These are phyloP conservation scores for Penicillium sp. DNA, from an alignment of 2,329 filamentous ascomycete genomes.

Conservation along the genomic window DNA sequence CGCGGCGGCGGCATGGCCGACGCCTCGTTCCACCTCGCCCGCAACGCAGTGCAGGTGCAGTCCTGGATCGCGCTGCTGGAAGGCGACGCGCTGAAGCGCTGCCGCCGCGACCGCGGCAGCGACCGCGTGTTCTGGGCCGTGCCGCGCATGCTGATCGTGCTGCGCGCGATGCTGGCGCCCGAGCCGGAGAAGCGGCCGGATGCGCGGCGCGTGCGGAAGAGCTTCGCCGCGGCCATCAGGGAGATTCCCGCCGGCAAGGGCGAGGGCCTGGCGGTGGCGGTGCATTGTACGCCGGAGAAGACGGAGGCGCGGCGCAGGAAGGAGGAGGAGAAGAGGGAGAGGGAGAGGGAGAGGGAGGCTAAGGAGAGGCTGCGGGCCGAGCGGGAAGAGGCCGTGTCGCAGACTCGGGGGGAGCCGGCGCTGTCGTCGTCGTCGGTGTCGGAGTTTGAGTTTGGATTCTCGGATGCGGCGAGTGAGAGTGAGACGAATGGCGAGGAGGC, in stretches of 20 bases:
- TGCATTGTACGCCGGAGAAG: slow-evolving; percentile 17
- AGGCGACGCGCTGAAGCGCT: slow-evolving; percentile 45
- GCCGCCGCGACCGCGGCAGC: slow-evolving; percentile 26
- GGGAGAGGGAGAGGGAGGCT: slow-evolving; percentile 1
- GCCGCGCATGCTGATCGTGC: slow-evolving; percentile 37
- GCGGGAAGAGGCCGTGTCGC: too few relatives aligned
- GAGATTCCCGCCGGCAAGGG: slow-evolving; percentile 5
- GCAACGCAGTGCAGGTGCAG: slow-evolving; percentile 54
- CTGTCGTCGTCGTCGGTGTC: slow-evolving; percentile 15
- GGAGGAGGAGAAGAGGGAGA: slow-evolving; percentile 1
- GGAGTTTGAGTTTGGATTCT: slow-evolving; percentile 26
- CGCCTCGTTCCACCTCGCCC: slow-evolving; percentile 55
- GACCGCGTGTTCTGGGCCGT: slow-evolving; percentile 40
- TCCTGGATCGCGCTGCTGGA: slow-evolving; percentile 55
- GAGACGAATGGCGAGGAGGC: slow-evolving; percentile 9
- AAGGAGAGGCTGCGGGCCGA: neutral
- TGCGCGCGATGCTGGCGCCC: slow-evolving; percentile 38
- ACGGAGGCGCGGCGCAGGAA: neutral
- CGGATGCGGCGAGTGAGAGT: slow-evolving; percentile 16
- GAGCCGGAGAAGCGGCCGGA: slow-evolving; percentile 33
- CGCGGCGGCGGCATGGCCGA: slow-evolving; percentile 52
- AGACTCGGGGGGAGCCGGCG: neutral
- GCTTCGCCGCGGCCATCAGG: slow-evolving; percentile 16
- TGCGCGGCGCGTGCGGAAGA: slow-evolving; percentile 32
- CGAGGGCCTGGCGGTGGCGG: neutral